A percentile compares a stretch with the other conserved stretches of the same genome.
phyloP scores from a whole-genome alignment of 2,329 filamentous ascomycete species.

The Xylaria digitata region DNA sequence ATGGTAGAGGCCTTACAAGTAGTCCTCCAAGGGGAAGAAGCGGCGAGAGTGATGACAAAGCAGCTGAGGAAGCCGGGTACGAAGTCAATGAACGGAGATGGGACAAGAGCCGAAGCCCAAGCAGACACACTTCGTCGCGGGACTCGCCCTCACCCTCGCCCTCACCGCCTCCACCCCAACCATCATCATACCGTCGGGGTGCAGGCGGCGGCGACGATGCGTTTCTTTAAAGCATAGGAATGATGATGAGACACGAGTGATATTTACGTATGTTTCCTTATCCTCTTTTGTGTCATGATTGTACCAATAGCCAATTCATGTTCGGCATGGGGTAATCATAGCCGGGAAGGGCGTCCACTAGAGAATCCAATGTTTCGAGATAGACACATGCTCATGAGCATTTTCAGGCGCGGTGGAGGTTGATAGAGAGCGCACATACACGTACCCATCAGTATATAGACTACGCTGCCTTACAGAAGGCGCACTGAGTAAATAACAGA shows the following conservation, averaged over 20 bases:
- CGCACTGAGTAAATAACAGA: conserved; percentile 19
- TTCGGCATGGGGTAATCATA: conserved; percentile 12
- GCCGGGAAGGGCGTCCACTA: conserved; percentile 3
- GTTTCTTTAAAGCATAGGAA: conserved; percentile 38
- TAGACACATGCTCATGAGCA: conserved; percentile 25
- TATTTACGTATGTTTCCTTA: conserved; percentile 37
- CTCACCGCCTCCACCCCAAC: conserved; percentile 35
- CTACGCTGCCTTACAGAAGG: neutral
- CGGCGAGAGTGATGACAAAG: conserved; percentile 48
- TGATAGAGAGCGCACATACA: conserved; percentile 5
- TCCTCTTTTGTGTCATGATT: conserved; percentile 32
- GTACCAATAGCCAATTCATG: conserved; percentile 31
- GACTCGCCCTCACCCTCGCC: conserved; percentile 36
- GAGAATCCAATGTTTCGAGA: conserved; percentile 18
- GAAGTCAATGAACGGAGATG: conserved; percentile 46
- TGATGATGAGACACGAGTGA: conserved; percentile 47
- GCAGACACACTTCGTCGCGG: conserved; percentile 38
- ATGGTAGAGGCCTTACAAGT: conserved; percentile 58
- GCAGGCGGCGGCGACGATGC: conserved; percentile 39
- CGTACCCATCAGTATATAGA: conserved; percentile 28
- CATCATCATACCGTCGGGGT: conserved; percentile 40
- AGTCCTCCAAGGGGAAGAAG: conserved; percentile 48
- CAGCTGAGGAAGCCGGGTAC: conserved; percentile 43
- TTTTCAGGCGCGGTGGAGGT: conserved; percentile 15
- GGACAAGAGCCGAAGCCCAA: conserved; percentile 42